Conservation (phyloP, 2,329 filamentous ascomycete genomes). For the Cladosporium cucumerinum region DNA sequence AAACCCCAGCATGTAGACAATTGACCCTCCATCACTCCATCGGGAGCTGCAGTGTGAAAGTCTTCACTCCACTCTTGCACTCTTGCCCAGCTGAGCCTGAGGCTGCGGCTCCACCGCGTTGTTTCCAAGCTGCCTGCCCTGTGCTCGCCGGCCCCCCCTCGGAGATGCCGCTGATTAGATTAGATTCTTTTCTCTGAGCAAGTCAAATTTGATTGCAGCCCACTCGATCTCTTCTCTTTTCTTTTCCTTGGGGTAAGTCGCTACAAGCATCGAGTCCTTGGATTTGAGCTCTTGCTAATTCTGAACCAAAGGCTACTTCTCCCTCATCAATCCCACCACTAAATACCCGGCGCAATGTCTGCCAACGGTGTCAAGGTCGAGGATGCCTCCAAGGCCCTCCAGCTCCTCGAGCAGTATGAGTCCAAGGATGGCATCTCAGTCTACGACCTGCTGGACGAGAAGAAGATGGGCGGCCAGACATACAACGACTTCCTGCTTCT, state of each 20-base stretch:
- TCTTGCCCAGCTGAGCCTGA: too few relatives aligned
- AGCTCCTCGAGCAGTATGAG: conserved; percentile 73
- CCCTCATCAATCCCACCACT: not conserved
- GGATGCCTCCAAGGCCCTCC: conserved; percentile 55
- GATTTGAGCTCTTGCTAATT: conserved; percentile 54
- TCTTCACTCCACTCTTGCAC: not conserved
- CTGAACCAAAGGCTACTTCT: conserved; percentile 44
- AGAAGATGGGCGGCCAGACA: conserved; percentile 86
- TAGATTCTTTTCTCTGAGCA: not conserved
- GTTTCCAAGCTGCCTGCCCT: not conserved
- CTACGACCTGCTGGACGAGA: conserved; percentile 82
- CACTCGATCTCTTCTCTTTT: conserved; percentile 30
- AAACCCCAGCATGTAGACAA: not conserved
- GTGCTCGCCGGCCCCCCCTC: not conserved
- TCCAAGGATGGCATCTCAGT: conserved; percentile 82
- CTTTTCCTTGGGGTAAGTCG: conserved; percentile 49
- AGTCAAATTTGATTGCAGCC: conserved; percentile 8
- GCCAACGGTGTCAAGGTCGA: conserved; percentile 22
- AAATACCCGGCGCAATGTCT: conserved; percentile 13
- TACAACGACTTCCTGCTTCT: conserved; percentile 98
- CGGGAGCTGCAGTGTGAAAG: not conserved
- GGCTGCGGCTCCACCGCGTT: not conserved
- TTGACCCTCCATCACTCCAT: not conserved
- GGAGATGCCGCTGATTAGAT: conserved; percentile 10
- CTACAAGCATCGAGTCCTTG: conserved; percentile 27